Conservation (phyloP, 306 rosid species). For the Ochetophila trinervis region DNA sequence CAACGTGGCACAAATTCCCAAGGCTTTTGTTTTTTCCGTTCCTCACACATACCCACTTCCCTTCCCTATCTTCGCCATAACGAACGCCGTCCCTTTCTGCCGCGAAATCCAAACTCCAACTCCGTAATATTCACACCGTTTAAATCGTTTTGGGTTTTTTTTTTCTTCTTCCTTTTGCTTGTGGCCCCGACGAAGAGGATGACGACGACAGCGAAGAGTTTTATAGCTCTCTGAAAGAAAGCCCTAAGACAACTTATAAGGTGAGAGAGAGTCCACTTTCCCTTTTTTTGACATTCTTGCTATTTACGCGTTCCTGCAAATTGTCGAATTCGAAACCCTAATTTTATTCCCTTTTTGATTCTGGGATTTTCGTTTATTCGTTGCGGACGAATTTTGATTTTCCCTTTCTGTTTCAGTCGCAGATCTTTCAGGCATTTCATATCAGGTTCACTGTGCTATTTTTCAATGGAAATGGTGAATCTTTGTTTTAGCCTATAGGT, state of each 20-base stretch:
- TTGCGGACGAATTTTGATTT: background rate
- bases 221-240: background rate
- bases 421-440: conserved; percentile 2
- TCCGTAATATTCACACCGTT: conserved; percentile 32
- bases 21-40: background rate
- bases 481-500: background rate
- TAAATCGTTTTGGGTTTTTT: too few relatives aligned
- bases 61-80: conserved; percentile 36
- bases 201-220: conserved; percentile 3
- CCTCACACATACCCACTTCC: background rate
- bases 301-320: background rate
- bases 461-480: conserved; percentile 1
- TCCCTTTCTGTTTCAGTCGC: too few relatives aligned
- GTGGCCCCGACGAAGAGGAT: conserved; percentile 2
- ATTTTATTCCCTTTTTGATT: background rate
- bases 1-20: background rate
- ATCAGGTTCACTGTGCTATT: background rate
- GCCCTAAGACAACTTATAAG: background rate
- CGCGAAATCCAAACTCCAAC: conserved; percentile 17
- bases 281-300: conserved; percentile 1
- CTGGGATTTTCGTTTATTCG: too few relatives aligned
- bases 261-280: conserved; percentile 7
- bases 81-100: conserved; percentile 25
- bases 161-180: background rate
- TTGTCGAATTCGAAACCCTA: conserved; percentile 11